Conservation (phyloP, 768 basidiomycete species). For the Xerocomellus intermedius region DNA sequence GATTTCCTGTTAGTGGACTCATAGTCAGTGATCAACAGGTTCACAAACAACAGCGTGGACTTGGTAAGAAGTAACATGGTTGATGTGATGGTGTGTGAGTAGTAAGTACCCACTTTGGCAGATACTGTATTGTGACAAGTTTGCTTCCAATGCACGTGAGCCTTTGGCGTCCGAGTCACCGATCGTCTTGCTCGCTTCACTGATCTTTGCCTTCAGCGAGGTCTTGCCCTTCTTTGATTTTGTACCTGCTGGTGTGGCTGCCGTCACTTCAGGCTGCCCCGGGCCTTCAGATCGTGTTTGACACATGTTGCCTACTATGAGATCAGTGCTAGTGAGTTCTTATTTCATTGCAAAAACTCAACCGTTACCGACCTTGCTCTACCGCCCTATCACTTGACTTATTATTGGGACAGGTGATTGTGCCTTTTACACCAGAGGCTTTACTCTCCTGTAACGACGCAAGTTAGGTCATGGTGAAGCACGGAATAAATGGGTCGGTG, state of each 20-base stretch:
- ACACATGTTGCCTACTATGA: neutral
- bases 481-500: neutral
- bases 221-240: neutral
- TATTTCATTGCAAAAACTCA: neutral
- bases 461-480: neutral
- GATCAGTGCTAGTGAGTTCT: neutral
- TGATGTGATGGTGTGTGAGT: neutral
- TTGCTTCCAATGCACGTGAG: neutral
- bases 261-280: neutral
- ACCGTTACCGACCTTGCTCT: neutral
- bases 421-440: neutral
- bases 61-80: slow-evolving; percentile 4
- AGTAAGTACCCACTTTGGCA: slow-evolving; percentile 3
- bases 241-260: too few species aligned
- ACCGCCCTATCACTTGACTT: neutral
- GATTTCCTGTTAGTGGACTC: neutral
- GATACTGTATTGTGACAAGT: slow-evolving; percentile 6
- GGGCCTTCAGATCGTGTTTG: neutral
- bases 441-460: neutral
- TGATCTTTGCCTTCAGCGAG: neutral
- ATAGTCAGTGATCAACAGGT: slow-evolving; percentile 1
- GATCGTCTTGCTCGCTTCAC: neutral
- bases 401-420: neutral
- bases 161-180: neutral
- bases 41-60: neutral